phyloP scores from a whole-genome alignment of 208 protist genomes.

The Spongospora subterranea region DNA sequence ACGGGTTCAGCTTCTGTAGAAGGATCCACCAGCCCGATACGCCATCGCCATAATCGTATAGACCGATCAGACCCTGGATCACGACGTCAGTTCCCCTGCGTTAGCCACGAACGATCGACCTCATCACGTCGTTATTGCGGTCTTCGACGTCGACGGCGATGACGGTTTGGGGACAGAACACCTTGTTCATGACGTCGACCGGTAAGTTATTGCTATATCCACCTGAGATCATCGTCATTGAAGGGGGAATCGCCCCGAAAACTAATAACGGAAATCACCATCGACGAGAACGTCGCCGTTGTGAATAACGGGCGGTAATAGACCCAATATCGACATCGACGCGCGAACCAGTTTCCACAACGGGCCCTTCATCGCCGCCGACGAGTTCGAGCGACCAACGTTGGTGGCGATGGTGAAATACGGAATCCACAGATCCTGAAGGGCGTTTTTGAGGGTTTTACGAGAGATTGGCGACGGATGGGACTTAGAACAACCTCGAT shows the following conservation, averaged over 20 bases:
- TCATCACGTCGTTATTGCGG: constrained; percentile 1
- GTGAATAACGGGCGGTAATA: constrained; percentile 18
- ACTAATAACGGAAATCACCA: neutral
- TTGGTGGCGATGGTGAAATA: constrained; percentile 50
- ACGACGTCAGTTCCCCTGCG: neutral
- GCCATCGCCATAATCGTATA: constrained; percentile 26
- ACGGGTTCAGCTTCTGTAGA: neutral
- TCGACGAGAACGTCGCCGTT: constrained; percentile 51
- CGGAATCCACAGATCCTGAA: constrained; percentile 59
- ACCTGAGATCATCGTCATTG: neutral
- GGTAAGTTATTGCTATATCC: constrained; percentile 59
- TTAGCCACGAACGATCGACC: neutral
- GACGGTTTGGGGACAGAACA: neutral
- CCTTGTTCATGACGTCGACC: constrained; percentile 38
- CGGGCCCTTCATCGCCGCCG: neutral
- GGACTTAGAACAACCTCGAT: constrained; percentile 1
- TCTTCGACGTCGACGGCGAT: constrained; percentile 46
- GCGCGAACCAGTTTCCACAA: constrained; percentile 51
- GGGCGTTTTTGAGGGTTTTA: neutral
- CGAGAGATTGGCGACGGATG: neutral
- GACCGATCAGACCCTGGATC: neutral
- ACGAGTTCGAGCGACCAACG: neutral
- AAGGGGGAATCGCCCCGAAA: neutral
- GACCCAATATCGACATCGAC: constrained; percentile 52
- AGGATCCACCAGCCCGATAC: constrained; percentile 54